Conservation (phyloP, 2,329 filamentous ascomycete species). For the Raffaelea ambrosiae region DNA sequence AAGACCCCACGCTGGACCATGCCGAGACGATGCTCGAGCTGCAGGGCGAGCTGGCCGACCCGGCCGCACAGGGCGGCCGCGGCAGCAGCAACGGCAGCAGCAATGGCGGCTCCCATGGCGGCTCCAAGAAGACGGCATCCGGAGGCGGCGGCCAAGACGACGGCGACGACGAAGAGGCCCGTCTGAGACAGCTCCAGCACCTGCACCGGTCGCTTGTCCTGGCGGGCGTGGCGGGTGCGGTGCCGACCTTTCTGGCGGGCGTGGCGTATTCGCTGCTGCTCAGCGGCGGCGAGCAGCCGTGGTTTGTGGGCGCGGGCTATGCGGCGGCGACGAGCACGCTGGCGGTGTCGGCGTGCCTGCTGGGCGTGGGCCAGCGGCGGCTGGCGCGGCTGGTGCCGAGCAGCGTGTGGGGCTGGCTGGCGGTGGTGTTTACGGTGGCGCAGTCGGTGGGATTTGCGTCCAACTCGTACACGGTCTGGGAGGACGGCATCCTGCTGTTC, state of each 20-base stretch:
- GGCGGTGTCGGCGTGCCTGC: constrained; percentile 31
- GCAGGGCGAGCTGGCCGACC: constrained; percentile 16
- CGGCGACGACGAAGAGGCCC: constrained; percentile 50
- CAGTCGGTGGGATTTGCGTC: constrained; percentile 93
- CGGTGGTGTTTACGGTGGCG: constrained; percentile 69
- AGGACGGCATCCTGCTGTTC: constrained; percentile 88
- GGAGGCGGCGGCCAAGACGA: constrained; percentile 31
- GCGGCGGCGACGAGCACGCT: constrained; percentile 37
- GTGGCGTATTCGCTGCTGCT: constrained; percentile 1
- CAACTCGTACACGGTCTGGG: constrained; percentile 98
- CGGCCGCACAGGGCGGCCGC: background rate
- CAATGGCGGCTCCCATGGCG: too few species aligned
- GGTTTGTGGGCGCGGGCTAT: constrained; percentile 30
- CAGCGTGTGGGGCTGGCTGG: constrained; percentile 85
- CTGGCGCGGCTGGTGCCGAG: constrained; percentile 53
- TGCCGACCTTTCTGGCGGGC: constrained; percentile 13
- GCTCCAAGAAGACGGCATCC: too few species aligned
- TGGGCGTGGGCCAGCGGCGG: constrained; percentile 28
- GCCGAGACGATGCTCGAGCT: constrained; percentile 51
- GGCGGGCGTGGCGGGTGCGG: constrained; percentile 25
- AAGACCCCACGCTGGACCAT: constrained; percentile 49
- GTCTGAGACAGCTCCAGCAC: constrained; percentile 39
- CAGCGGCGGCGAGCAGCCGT: constrained; percentile 10
- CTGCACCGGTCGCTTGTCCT: constrained; percentile 30
- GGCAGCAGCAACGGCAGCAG: background rate